Evolutionary conservation across 257 asterid species (phyloP).

Genomic region (Ehretia macrophylla): DNA sequence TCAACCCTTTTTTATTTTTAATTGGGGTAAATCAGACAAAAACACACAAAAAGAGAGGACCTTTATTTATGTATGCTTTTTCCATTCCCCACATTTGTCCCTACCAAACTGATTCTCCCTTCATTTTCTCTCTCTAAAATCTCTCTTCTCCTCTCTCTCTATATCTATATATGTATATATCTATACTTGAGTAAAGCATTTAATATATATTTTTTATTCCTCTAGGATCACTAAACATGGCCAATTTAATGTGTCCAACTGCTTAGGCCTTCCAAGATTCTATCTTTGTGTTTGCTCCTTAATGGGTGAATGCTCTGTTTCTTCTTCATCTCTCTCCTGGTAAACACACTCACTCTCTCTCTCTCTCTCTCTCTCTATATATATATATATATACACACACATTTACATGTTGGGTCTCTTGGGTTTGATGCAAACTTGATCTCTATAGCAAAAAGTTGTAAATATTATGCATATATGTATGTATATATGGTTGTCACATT

Average conservation of each 20-base stretch:
- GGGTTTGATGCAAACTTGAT: slow-evolving; percentile 8
- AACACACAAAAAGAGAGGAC: not conserved
- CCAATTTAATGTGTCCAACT: slow-evolving; percentile 18
- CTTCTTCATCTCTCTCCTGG: slow-evolving; percentile 22
- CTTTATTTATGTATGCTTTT: slow-evolving; percentile 13
- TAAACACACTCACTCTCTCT: slow-evolving; percentile 13
- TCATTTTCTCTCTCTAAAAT: slow-evolving; percentile 17
- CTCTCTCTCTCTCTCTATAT: no score
- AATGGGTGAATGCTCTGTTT: slow-evolving; percentile 20
- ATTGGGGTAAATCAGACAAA: not conserved
- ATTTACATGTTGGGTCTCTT: not conserved
- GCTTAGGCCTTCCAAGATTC: slow-evolving; percentile 7
- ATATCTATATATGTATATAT: slow-evolving; percentile 3
- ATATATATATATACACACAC: no score
- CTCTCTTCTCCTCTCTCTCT: slow-evolving; percentile 12
- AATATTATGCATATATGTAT: no score
- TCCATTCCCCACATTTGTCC: slow-evolving; percentile 14
- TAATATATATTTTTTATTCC: slow-evolving; percentile 15
- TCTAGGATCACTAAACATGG: slow-evolving; percentile 31
- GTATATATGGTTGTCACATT: no score
- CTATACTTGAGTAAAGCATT: slow-evolving; percentile 27
- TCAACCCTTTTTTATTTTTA: no score
- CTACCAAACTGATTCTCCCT: slow-evolving; percentile 22
- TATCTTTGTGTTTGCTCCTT: slow-evolving; percentile 7
- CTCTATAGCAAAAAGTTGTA: not conserved